Evolutionary conservation across 2,329 filamentous ascomycete species (phyloP).

Genomic region (Hysterium pulicare): DNA sequence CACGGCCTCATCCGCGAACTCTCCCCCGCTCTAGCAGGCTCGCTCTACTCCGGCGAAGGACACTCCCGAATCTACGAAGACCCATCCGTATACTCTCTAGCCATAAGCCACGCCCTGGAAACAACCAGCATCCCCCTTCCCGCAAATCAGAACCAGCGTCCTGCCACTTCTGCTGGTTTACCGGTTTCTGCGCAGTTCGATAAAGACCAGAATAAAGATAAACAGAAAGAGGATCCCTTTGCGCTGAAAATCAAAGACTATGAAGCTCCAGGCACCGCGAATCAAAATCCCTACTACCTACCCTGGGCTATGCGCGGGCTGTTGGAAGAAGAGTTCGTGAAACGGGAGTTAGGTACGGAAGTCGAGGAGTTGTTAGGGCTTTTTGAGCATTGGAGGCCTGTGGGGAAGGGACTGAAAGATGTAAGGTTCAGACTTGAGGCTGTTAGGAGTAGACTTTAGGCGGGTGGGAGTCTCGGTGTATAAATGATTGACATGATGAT

Average conservation of each 20-base stretch:
- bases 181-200: background rate
- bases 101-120: constrained; percentile 47
- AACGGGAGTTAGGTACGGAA: constrained; percentile 72
- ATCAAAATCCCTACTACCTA: constrained; percentile 80
- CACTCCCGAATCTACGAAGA: constrained; percentile 95
- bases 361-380: constrained; percentile 74
- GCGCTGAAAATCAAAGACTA: constrained; percentile 33
- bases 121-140: constrained; percentile 39
- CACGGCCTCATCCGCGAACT: constrained; percentile 91
- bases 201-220: constrained; percentile 19
- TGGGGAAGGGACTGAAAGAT: constrained; percentile 87
- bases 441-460: constrained; percentile 74
- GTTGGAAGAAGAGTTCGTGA: constrained; percentile 87
- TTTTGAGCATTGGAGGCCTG: constrained; percentile 92
- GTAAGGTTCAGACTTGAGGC: constrained; percentile 93
- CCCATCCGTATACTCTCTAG: constrained; percentile 70
- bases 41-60: constrained; percentile 85
- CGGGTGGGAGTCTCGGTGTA: no score
- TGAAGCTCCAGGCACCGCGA: constrained; percentile 20
- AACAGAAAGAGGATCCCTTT: constrained; percentile 14
- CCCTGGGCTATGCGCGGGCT: constrained; percentile 95
- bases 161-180: constrained; percentile 13
- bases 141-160: constrained; percentile 13
- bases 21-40: constrained; percentile 82
- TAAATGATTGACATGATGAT: no score